Evolutionary conservation across 306 rosid genomes (phyloP).

Genomic region (Casuarina cunninghamiana): DNA sequence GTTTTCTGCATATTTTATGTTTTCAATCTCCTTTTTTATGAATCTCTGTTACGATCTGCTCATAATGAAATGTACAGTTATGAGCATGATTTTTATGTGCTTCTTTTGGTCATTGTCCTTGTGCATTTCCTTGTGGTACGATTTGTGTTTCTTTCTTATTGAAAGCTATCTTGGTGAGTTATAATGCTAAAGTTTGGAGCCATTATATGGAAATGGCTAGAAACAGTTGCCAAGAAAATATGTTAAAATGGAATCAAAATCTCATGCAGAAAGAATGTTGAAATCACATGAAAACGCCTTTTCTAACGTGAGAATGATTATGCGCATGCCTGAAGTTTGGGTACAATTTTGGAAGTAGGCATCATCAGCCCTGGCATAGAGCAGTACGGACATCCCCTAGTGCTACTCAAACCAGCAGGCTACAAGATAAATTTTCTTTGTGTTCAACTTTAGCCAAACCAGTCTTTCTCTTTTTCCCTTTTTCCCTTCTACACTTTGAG

Average conservation of each 20-base stretch:
- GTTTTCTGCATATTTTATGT: neutral
- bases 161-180: constrained; percentile 2
- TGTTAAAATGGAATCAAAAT: neutral
- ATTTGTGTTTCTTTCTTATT: neutral
- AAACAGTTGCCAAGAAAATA: neutral
- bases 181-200: neutral
- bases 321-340: neutral
- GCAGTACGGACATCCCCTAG: neutral
- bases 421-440: neutral
- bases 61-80: neutral
- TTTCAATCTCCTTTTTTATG: neutral
- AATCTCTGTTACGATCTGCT: neutral
- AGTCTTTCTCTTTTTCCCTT: neutral
- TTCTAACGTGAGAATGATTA: neutral
- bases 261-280: neutral
- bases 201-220: neutral
- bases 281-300: neutral
- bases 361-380: neutral
- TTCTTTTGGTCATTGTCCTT: neutral
- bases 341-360: neutral
- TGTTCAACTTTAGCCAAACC: neutral
- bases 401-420: neutral
- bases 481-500: neutral
- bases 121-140: neutral
- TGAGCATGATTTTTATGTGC: neutral